These are phyloP conservation scores for Graphiopsis chlorocephala DNA, from an alignment of 2,329 filamentous ascomycete genomes.

Conservation along the genomic window DNA sequence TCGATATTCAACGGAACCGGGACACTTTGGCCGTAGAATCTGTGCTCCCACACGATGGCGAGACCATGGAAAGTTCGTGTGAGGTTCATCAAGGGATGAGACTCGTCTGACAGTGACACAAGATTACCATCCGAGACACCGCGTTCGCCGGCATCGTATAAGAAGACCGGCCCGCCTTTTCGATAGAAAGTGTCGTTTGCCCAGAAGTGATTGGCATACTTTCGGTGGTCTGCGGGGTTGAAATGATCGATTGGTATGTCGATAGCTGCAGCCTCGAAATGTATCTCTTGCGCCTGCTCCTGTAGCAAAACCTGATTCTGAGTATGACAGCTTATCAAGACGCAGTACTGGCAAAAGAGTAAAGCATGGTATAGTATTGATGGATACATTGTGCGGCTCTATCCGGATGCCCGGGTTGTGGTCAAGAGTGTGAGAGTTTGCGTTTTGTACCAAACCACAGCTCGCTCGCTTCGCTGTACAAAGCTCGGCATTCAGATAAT, in stretches of 20 bases:
- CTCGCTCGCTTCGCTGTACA: not conserved
- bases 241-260: constrained; percentile 24
- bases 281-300: not conserved
- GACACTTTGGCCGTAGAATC: constrained; percentile 23
- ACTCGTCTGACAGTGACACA: not conserved
- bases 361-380: not conserved
- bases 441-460: not conserved
- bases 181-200: constrained; percentile 21
- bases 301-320: not conserved
- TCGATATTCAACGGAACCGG: constrained; percentile 14
- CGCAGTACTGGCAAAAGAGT: not conserved
- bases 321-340: not conserved
- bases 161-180: constrained; percentile 23
- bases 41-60: constrained; percentile 24
- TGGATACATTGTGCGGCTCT: not conserved
- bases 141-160: constrained; percentile 23
- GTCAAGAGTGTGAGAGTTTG: not conserved
- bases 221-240: constrained; percentile 21
- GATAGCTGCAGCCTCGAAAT: constrained; percentile 2
- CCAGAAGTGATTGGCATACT: constrained; percentile 22
- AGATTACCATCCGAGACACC: not conserved
- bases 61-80: constrained; percentile 22
- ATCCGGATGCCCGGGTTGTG: not conserved
- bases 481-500: not conserved
- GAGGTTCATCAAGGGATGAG: constrained; percentile 19